Base-by-base conservation (phyloP, 768 basidiomycete genomes). In the Leucosporidium scottii region DNA sequence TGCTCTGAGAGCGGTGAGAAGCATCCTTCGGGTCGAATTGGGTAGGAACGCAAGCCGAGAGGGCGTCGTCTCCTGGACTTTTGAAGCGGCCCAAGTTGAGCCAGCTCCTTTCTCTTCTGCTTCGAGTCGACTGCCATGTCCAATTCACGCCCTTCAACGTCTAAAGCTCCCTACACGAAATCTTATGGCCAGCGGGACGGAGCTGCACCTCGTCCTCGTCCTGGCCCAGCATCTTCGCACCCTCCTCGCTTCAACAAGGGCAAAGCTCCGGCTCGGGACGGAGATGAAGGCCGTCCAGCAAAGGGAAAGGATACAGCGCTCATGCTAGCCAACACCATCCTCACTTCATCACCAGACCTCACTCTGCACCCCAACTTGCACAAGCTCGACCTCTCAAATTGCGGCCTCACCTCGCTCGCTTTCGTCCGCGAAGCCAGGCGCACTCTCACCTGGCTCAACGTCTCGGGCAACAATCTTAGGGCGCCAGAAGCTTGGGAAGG, bases 401-500 rank as follows among this genome's bases (percentile, higher is more conserved):
- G 65, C 59, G 25, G 34, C 20, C 59, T 67, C 31, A 59, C 60
- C n/a, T 53, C 25, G 28, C 63, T 68, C 56, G n/a, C 48, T 12
- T 68, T 59, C 12, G 67, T 64, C 36, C 49, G 39, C 20, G 39
- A 60, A 15, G 67, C 59, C 9, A 68, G 60, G 13, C 4, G 7
- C 23, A 64, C 64, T 4, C 34, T 72, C 20, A 72, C 71, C 7
- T 72, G 71, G 71, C 50, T 72, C 25, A 68, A 72, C 48, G 58
- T 72, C n/a, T 63, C 61, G 39, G 67, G 67, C 49, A 72, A 72
- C 59, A 30, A 56, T 47, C 54, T 72, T 23, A 44, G 48, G 31
- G 61, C 30, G 9, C n/a, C 48, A 2, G 65, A 18, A 3, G 71
- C 71, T 0, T 72, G 71, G 71, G 44, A 55, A 17, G 71, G 71